These are phyloP conservation scores for Geoglossum glabrum DNA, from an alignment of 495 filamentous ascomycete species.

Conservation along the genomic window DNA sequence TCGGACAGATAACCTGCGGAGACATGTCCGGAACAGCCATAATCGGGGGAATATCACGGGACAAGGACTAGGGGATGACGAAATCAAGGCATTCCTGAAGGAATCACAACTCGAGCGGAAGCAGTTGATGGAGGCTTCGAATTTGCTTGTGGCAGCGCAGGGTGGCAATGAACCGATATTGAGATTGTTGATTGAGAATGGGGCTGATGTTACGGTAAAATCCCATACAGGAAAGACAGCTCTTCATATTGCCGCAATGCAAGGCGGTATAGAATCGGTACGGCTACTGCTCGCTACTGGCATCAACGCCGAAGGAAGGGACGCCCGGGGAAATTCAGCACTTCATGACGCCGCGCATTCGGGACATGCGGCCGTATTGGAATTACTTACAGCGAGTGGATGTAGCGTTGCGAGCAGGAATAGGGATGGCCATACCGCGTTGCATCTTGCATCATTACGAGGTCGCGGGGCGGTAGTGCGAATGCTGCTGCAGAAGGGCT, in stretches of 20 bases:
- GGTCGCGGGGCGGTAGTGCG: too few relatives aligned
- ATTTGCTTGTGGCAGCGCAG: slow-evolving; percentile 1
- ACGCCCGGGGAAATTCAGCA: background rate
- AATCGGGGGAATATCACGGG: background rate
- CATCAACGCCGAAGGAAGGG: background rate
- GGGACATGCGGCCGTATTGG: too few relatives aligned
- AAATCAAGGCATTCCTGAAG: slow-evolving; percentile 2
- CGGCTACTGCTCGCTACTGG: background rate
- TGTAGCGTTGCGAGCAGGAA: too few relatives aligned
- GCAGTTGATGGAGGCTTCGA: slow-evolving; percentile 1
- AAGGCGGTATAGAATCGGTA: background rate
- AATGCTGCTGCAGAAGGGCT: too few relatives aligned
- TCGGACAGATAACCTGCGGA: slow-evolving; percentile 8
- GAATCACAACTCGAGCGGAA: slow-evolving; percentile 3
- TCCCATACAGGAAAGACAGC: background rate
- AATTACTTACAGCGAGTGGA: too few relatives aligned
- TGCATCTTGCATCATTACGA: too few relatives aligned
- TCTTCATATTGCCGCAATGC: background rate
- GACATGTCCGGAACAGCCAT: slow-evolving; percentile 5
- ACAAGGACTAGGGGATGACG: background rate
- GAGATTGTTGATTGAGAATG: background rate
- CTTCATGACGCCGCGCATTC: background rate
- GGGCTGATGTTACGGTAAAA: background rate
- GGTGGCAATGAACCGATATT: background rate
- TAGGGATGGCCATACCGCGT: too few relatives aligned